Base-by-base conservation (phyloP, 2,329 filamentous ascomycete genomes). In the Hypoxylon sp. region DNA sequence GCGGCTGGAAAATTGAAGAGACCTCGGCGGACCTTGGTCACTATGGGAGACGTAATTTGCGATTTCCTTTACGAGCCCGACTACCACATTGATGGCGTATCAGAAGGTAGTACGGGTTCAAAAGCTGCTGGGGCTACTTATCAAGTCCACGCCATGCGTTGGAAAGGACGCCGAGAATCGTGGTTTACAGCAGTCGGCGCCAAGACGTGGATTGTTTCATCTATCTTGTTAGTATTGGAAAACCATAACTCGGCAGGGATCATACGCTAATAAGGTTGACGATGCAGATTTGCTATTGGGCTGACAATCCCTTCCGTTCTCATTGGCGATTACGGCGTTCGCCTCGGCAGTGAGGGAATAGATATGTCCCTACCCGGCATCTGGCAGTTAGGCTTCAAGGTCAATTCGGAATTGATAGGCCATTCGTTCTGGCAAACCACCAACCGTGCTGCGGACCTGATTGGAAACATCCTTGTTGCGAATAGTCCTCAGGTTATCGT, bases 401-500 rank as follows among this genome's bases (percentile, higher is more conserved):
- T 29, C 12, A 40, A 35, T 12, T n/a, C 35, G 4, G 68, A 7
- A 26, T 54, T 2, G 41, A 69, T 29, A 64, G 48, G 5, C 61
- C 57, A 5, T 65, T 41, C 51, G 68, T 1, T 57, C 62, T 9
- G 31, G 65, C 19, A 38, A 53, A 4, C 59, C 67, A 2, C 63
- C 66, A 3, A 47, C 59, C 1, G 31, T 45, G 1, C 68, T 0
- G 51, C 20, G 2, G 69, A 67, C 0, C 44, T 72, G 5, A 62
- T 71, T 15, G 20, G 36, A 4, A 71, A 70, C 27, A 66, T 71
- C 1, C 62, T 78, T 12, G 13, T 79, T 0, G 74, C 72, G 25
- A 82, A 82, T 53, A 17, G 69, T 0, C 76, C 77, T 1, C 79
- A 82, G 54, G 42, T 78, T 0, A 42, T 80, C 3, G 51, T 79